Percentiles rank a stretch among this genome's conserved stretches.
phyloP scores from a whole-genome alignment of 805 yeast genomes.

The Wickerhamiella shivajii region DNA sequence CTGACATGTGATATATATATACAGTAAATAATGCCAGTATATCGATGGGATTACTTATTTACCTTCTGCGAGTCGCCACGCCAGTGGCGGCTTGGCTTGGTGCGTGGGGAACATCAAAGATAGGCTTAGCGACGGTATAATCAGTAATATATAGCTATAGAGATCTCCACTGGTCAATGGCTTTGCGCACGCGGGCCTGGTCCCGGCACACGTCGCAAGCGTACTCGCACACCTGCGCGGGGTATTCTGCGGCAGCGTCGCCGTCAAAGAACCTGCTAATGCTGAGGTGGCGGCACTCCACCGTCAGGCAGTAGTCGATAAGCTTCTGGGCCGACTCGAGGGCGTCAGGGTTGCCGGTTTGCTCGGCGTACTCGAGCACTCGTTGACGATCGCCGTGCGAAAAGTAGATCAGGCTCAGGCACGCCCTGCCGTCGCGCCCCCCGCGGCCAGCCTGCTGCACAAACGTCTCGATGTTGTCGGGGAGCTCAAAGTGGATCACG shows the following conservation, averaged over 20 bases:
- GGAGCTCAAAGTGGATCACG: conserved; percentile 79
- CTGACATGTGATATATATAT: too few relatives aligned
- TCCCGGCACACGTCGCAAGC: too few relatives aligned
- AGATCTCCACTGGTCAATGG: too few relatives aligned
- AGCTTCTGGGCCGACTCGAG: conserved; percentile 2
- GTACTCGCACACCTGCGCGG: too few relatives aligned
- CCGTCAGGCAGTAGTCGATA: conserved; percentile 64
- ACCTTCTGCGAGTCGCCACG: too few relatives aligned
- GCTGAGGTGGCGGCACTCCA: conserved; percentile 14
- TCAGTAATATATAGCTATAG: too few relatives aligned
- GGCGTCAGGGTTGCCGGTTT: conserved; percentile 47
- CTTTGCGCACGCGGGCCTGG: too few relatives aligned
- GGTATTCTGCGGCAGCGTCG: conserved; percentile 5
- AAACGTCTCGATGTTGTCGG: conserved; percentile 85
- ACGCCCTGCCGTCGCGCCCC: conserved; percentile 81
- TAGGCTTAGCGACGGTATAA: too few relatives aligned
- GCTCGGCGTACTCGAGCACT: conserved; percentile 60
- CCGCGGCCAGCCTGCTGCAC: conserved; percentile 98
- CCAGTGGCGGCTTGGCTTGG: too few relatives aligned
- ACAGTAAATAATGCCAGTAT: too few relatives aligned
- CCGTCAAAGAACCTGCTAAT: conserved; percentile 16
- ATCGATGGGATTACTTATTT: too few relatives aligned
- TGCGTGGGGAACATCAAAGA: too few relatives aligned
- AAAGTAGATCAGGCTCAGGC: conserved; percentile 74
- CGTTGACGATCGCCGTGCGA: conserved; percentile 51